phyloP scores from a whole-genome alignment of 208 protist species.

The Leptomonas seymouri region DNA sequence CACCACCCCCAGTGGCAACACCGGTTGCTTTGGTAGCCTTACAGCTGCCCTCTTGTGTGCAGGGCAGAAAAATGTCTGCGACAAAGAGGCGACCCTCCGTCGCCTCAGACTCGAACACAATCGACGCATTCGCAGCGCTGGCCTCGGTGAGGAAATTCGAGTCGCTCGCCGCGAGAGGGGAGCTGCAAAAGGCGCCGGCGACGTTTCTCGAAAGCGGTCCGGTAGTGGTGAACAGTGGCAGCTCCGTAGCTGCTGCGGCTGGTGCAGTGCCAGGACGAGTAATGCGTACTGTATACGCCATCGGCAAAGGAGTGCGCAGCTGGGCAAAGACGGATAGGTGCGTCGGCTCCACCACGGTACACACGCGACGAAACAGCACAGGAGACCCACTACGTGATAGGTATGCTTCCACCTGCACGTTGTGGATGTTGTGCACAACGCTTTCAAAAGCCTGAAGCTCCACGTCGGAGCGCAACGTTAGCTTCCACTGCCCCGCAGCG shows the following conservation, averaged over 20 bases:
- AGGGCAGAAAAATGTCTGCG: conserved; percentile 49
- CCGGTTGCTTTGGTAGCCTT: conserved; percentile 20
- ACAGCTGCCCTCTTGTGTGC: neutral
- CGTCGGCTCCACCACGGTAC: conserved; percentile 54
- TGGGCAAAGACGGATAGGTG: conserved; percentile 57
- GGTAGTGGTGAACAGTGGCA: neutral
- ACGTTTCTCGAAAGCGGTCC: neutral
- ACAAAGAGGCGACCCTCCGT: conserved; percentile 47
- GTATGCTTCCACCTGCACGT: conserved; percentile 45
- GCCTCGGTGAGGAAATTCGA: neutral
- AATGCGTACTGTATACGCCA: conserved; percentile 61
- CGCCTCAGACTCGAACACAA: conserved; percentile 27
- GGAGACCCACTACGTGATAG: conserved; percentile 54
- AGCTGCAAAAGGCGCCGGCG: neutral
- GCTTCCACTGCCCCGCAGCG: conserved; percentile 57
- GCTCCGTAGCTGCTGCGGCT: neutral
- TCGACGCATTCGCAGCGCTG: neutral
- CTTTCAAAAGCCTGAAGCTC: conserved; percentile 56
- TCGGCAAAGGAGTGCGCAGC: conserved; percentile 37
- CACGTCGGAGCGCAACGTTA: conserved; percentile 56
- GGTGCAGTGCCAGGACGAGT: conserved; percentile 4
- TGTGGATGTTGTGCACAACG: conserved; percentile 41
- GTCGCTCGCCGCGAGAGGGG: neutral
- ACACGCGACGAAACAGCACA: conserved; percentile 66
- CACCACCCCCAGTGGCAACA: neutral